Evolutionary conservation across 371 early-diverging fungal species (phyloP).

Genomic region (Mycotypha africana): DNA sequence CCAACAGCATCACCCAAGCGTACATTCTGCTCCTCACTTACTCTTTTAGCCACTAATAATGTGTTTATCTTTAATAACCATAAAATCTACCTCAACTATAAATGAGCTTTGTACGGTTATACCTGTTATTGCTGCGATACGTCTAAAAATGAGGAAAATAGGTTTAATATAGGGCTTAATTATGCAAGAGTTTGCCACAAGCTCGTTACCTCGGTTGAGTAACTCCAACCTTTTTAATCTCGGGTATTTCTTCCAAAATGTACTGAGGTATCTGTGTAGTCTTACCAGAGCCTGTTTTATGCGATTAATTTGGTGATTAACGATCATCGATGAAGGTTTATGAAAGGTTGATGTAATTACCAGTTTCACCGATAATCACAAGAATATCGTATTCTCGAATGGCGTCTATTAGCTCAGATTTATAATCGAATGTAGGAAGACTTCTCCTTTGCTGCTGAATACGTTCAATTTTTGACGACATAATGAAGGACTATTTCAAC

Average conservation of each 20-base stretch:
- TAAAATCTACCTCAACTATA: neutral
- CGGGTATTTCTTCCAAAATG: conserved; percentile 58
- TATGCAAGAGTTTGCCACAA: neutral
- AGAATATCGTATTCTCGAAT: conserved; percentile 58
- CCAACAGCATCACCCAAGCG: conserved; percentile 65
- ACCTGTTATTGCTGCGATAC: conserved; percentile 88
- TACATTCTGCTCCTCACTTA: conserved; percentile 67
- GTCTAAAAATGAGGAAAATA: conserved; percentile 26
- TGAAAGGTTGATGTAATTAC: conserved; percentile 27
- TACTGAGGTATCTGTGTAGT: conserved; percentile 94
- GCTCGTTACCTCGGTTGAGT: conserved; percentile 67
- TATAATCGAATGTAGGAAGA: conserved; percentile 46
- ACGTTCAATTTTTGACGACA: conserved; percentile 6
- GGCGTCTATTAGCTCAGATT: conserved; percentile 60
- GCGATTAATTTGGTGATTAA: neutral
- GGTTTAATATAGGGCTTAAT: neutral
- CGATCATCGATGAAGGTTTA: neutral
- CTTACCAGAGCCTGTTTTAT: conserved; percentile 74
- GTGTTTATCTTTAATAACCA: neutral
- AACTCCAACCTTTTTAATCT: conserved; percentile 54
- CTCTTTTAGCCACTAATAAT: conserved; percentile 71
- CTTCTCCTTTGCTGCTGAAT: conserved; percentile 24
- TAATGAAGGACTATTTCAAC: no score
- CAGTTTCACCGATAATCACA: conserved; percentile 83
- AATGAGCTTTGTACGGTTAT: neutral